These are phyloP conservation scores for Lyophyllum shimeji DNA, from an alignment of 768 basidiomycete genomes.

Conservation along the genomic window DNA sequence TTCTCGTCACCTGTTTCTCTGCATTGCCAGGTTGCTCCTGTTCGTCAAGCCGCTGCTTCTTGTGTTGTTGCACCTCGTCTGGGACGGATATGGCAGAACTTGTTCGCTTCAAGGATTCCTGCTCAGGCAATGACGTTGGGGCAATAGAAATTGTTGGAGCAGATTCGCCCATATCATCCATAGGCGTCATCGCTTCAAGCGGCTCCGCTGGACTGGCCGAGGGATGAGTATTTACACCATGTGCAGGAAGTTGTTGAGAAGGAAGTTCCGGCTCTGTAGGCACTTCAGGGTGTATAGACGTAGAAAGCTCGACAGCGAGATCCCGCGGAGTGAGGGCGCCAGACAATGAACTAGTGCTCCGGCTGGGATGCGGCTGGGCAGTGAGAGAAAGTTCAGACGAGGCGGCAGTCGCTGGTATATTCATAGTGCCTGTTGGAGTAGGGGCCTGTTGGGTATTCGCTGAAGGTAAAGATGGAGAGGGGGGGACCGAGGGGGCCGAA, in stretches of 20 bases:
- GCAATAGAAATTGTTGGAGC: not conserved
- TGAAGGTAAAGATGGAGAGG: not conserved
- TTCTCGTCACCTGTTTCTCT: not conserved
- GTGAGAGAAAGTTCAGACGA: not conserved
- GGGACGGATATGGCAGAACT: not conserved
- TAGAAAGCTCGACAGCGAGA: not conserved
- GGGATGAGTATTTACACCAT: not conserved
- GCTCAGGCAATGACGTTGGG: slow-evolving; percentile 1
- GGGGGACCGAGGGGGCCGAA: not conserved
- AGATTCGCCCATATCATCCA: not conserved
- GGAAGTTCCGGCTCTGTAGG: not conserved
- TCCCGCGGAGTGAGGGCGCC: not conserved
- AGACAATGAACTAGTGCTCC: not conserved
- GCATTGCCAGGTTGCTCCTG: not conserved
- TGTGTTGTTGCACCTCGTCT: slow-evolving; percentile 5
- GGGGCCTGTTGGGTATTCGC: not conserved
- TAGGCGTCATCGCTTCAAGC: slow-evolving; percentile 7
- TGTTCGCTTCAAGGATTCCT: slow-evolving; percentile 13
- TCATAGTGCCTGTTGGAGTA: not conserved
- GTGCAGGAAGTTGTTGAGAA: not conserved
- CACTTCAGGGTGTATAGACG: not conserved
- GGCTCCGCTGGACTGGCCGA: slow-evolving; percentile 2
- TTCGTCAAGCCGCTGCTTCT: slow-evolving; percentile 14
- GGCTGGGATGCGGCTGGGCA: not conserved
- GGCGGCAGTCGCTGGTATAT: not conserved